Base-by-base conservation (phyloP, 2,329 filamentous ascomycete genomes). In the Colletotrichum tropicale region DNA sequence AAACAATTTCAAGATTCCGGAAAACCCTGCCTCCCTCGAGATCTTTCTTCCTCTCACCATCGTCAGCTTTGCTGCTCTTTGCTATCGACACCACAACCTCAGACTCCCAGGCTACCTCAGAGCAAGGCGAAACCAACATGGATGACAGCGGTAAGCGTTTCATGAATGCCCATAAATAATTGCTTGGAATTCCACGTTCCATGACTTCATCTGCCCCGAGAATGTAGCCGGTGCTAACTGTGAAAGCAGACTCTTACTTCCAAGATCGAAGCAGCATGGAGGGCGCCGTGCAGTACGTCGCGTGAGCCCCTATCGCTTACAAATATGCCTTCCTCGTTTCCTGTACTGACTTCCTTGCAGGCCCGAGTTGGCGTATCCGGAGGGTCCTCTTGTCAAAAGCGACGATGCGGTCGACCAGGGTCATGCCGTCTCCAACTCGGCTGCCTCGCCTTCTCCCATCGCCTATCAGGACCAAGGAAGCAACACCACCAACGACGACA, bases 291-390 rank as follows among this genome's bases (percentile, higher is more conserved):
- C 43, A 21, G 43, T 52, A 52, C n/a, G 43, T 52, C 43, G n/a
- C 43, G 43, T 52, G 43, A 52, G 43, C n/a, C 43, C 43, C n/a
- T 52, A n/a, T 52, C 43, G 43, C 43, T 21, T 52, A 21, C 43
- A 52, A 0, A 52, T 0, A 52, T 52, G 6, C n/a, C n/a, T 0
- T 52, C 43, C n/a, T 13, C 1, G 12, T 21, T 21, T 0, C 43
- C 43, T 52, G 3, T 1, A 21, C 43, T 52, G 10, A 52, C 43
- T 52, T 21, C 10, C 43, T 52, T 52, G 43, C 43, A 52, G 43
- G 43, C 10, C 43, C 43, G 0, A 52, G n/a, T 4, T 21, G n/a
- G 43, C 43, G 10, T 52, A 52, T 21, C 43, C 43, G n/a, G n/a
- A 21, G n/a, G n/a, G n/a, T 52, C n/a, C n/a, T 52, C 43, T 52